Base-by-base conservation (phyloP, 148 eudicot species). In the Rhododendron simsii region DNA sequence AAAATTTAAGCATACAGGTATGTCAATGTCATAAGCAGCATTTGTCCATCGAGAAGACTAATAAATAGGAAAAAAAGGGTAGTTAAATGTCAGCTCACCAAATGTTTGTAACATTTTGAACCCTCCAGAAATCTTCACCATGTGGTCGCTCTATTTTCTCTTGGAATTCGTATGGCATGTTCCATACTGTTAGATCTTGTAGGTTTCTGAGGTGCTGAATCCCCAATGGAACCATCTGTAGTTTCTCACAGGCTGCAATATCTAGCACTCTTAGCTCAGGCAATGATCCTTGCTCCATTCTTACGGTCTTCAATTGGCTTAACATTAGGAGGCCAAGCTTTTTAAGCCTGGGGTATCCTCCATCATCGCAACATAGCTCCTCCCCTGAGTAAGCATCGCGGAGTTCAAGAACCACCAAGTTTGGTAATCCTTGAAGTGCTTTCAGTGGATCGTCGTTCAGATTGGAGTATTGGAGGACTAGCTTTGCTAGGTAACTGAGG, bases 211-310 rank as follows among this genome's bases (percentile, higher is more conserved):
- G 87, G 84, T 86, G 78, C 87, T 86, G 16, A 30, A 86, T 80
- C 57, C 84, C 87, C 14, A 30, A 65, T 16, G 84, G 84, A 28
- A 86, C 87, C 45, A 20, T 75, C 80, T 86, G 67, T 53, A 86
- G n/a, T 47, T 33, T 23, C 67, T 16, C 23, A 14, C 84, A 86
- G 20, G 67, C 50, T 80, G 61, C 78, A 76, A 86, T 28, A 47
- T 47, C 61, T 1, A 86, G 84, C 48, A 2, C 63, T 30, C 76
- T 67, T 21, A 86, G 69, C 61, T 9, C 21, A n/a, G 51, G 78
- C 84, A 86, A 80, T 80, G 84, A 33, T 67, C 87, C 79, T 21
- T 86, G 47, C n/a, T 67, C 79, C 13, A 80, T 21, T 48, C 59
- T 35, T 80, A 86, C 7, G 15, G 37, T 23, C 61, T 86, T 80